Base-by-base conservation (phyloP, 176 grass and related monocot genomes). In the Oryza longistaminata region DNA sequence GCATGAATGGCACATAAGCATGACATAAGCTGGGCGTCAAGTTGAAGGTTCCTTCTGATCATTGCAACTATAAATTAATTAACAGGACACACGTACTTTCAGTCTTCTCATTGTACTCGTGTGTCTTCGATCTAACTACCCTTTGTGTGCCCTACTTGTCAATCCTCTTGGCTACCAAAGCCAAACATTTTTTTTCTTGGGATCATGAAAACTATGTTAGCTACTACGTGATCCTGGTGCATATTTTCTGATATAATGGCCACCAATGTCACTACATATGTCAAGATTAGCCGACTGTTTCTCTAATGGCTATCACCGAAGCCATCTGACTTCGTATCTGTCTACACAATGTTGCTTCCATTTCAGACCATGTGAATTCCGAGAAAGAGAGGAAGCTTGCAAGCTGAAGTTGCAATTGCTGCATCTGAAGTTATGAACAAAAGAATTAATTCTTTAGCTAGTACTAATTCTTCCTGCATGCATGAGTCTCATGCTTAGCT, bases 61-160 rank as follows among this genome's bases (percentile, higher is more conserved):
- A 25, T 29, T 66, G 60, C 33, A 81, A 42, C 35, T 58, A 61
- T 84, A 31, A 68, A 34, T 33, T 66, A 67, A 88, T 24, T 68
- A 71, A 37, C 5, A 37, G 35, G 35, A 37, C 35, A 37, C 35
- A 37, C 6, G 16, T 58, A 73, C 64, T 75, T 85, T 49, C 62
- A 60, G 79, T 73, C 79, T 61, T 74, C 58, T 86, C 74, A 82
- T 40, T 83, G 79, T 74, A 66, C 46, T 61, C 74, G 84, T 82
- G 82, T 52, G 74, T 58, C 53, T 58, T 66, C 25, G 24, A 77
- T 77, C 78, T 53, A 68, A 82, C 68, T 16, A 73, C 88, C 73
- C 33, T 90, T 58, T 21, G 50, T 21, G 50, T 33, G 19, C 15
- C 78, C 27, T 22, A 69, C 70, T 79, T 79, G 26, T 82, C 88